A percentile compares a stretch with the other conserved stretches of the same genome.
phyloP scores from a whole-genome alignment of 2,329 filamentous ascomycete genomes.

The Stachybotrys chartarum region DNA sequence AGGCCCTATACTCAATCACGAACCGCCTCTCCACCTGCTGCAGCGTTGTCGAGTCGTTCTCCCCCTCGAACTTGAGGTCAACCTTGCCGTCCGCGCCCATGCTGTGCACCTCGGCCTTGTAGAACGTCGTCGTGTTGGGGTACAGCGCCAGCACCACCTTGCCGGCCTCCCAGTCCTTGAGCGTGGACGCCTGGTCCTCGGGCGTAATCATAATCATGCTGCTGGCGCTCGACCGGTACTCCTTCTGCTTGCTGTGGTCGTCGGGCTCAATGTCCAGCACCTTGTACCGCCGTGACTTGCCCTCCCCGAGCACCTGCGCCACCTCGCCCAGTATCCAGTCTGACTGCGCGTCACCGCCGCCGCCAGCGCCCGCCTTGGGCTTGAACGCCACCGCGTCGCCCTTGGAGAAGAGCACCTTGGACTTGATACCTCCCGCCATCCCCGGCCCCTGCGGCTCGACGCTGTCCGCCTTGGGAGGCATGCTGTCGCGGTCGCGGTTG shows the following conservation, averaged over 20 bases:
- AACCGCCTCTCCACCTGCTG: conserved; percentile 70
- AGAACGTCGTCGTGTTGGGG: conserved; percentile 79
- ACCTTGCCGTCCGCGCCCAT: conserved; percentile 51
- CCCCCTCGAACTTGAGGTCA: conserved; percentile 70
- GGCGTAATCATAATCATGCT: conserved; percentile 72
- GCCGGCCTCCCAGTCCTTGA: conserved; percentile 56
- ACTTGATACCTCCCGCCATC: conserved; percentile 18
- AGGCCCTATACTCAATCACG: conserved; percentile 62
- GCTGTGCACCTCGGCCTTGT: conserved; percentile 74
- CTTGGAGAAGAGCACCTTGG: conserved; percentile 51
- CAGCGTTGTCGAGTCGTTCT: conserved; percentile 65
- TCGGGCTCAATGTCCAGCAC: conserved; percentile 76
- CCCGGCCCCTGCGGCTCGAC: conserved; percentile 42
- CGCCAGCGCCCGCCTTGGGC: conserved; percentile 35
- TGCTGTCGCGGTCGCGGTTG: conserved; percentile 41
- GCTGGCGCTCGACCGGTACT: conserved; percentile 64
- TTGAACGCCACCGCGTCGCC: conserved; percentile 63
- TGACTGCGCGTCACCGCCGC: conserved; percentile 35
- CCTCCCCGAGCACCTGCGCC: conserved; percentile 66
- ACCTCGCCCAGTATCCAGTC: conserved; percentile 76
- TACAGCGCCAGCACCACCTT: conserved; percentile 73
- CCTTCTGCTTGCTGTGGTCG: conserved; percentile 56
- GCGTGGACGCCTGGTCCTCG: conserved; percentile 35
- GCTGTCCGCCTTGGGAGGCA: conserved; percentile 49
- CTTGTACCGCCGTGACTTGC: conserved; percentile 70